A percentile compares a stretch with the other conserved stretches of the same genome.
These are phyloP conservation scores for Talaromyces proteolyticus DNA, from an alignment of 495 filamentous ascomycete genomes.

Conservation along the genomic window DNA sequence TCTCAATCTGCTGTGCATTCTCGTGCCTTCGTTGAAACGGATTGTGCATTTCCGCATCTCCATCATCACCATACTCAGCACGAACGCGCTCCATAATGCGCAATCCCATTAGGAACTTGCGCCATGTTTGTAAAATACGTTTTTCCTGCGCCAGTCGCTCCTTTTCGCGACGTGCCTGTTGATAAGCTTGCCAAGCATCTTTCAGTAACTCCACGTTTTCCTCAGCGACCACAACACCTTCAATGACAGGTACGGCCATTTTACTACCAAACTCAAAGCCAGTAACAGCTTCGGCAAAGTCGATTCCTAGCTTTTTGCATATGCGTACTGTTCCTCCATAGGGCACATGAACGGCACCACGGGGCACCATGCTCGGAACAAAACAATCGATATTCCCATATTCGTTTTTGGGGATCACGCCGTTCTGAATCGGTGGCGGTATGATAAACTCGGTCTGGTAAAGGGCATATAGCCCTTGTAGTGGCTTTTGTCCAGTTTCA, in stretches of 20 bases:
- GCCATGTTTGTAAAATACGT: constrained; percentile 70
- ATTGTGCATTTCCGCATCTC: constrained; percentile 27
- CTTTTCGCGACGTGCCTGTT: constrained; percentile 68
- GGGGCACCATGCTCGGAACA: constrained; percentile 85
- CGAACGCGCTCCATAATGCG: constrained; percentile 73
- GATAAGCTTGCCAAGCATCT: constrained; percentile 78
- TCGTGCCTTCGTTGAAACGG: constrained; percentile 21
- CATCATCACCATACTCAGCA: constrained; percentile 64
- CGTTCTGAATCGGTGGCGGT: constrained; percentile 67
- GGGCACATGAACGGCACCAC: constrained; percentile 77
- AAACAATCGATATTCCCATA: constrained; percentile 98
- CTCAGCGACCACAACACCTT: constrained; percentile 81
- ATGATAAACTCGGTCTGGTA: constrained; percentile 95
- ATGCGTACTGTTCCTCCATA: constrained; percentile 68
- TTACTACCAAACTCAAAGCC: constrained; percentile 95
- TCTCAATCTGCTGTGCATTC: constrained; percentile 1
- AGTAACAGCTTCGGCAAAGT: constrained; percentile 90
- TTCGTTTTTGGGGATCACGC: constrained; percentile 86
- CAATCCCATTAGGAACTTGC: constrained; percentile 79
- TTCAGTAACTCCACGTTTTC: constrained; percentile 70
- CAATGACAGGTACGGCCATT: constrained; percentile 86
- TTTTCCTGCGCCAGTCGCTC: constrained; percentile 80
- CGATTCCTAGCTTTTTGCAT: constrained; percentile 77
- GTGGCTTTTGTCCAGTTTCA: constrained; percentile 71
- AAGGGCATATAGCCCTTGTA: constrained; percentile 77